Conservation (phyloP, 2,329 filamentous ascomycete species). For the Macrophomina pseudophaseolina region DNA sequence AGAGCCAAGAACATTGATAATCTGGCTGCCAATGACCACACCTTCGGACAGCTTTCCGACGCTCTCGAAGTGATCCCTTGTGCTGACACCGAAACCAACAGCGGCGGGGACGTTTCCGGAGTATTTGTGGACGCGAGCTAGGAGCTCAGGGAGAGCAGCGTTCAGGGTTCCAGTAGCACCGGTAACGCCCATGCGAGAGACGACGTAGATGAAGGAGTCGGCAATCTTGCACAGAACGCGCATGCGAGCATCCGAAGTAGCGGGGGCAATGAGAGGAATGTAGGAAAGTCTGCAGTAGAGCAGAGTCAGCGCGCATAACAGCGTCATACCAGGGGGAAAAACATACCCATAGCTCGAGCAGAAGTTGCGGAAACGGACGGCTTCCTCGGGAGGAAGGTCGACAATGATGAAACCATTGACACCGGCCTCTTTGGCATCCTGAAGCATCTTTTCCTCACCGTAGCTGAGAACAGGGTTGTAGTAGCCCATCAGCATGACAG, state of each 20-base stretch:
- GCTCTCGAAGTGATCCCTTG: slow-evolving; percentile 87
- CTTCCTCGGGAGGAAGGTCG: slow-evolving; percentile 94
- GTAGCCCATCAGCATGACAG: slow-evolving; percentile 96
- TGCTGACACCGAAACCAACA: slow-evolving; percentile 96
- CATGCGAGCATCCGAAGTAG: slow-evolving; percentile 92
- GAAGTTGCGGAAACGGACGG: slow-evolving; percentile 84
- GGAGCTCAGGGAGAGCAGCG: slow-evolving; percentile 77
- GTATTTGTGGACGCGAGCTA: slow-evolving; percentile 87
- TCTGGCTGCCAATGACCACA: slow-evolving; percentile 95
- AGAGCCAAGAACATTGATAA: slow-evolving; percentile 79
- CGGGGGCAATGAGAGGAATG: slow-evolving; percentile 93
- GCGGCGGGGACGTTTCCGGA: slow-evolving; percentile 89
- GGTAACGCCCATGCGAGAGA: slow-evolving; percentile 95
- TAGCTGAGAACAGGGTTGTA: slow-evolving; percentile 96
- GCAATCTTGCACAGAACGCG: slow-evolving; percentile 94
- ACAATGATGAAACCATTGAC: slow-evolving; percentile 98
- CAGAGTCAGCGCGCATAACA: neutral
- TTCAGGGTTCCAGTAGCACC: slow-evolving; percentile 86
- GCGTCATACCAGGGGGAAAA: too few relatives aligned
- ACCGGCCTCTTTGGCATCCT: slow-evolving; percentile 81
- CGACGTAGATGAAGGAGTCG: slow-evolving; percentile 98
- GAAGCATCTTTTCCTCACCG: slow-evolving; percentile 86
- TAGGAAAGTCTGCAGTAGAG: slow-evolving; percentile 72
- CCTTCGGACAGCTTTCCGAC: slow-evolving; percentile 86
- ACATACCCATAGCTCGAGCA: slow-evolving; percentile 77